Base-by-base conservation (phyloP, 2,329 filamentous ascomycete genomes). In the Diaporthe humulicola region DNA sequence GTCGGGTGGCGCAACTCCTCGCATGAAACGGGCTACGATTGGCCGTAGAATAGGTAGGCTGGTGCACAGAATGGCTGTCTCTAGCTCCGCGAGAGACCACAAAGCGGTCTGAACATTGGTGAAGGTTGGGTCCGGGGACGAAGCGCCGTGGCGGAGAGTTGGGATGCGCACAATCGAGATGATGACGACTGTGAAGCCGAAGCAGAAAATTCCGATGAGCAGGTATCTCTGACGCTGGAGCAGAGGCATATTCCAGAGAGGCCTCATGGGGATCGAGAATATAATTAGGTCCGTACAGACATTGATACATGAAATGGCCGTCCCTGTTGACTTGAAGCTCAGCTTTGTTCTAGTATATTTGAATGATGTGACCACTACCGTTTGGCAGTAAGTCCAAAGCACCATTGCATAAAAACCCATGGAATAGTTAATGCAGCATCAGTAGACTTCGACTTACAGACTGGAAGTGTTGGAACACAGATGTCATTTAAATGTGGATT, bases 21-120 rank as follows among this genome's bases (percentile, higher is more conserved):
- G 40, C 22, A 73, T 54, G 45, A 73, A 73, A 36, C 70, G 57
- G 1, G 70, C 70, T 2, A 80, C 74, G 12, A 75, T 38, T 10
- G 73, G 73, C 19, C 73, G 54, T 15, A 74, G 66, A 5, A 69
- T 54, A 78, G 30, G 84, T 79, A 10, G 42, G 56, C 64, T 70
- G 25, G 73, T 58, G 19, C 73, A 74, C 6, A 74, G 7, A 3
- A 74, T 74, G 33, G 64, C 73, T 6, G 66, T 58, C 12, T 61
- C 64, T 4, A 74, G 14, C 33, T 74, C 73, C 3, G 61, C 73
- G 36, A 74, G 64, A 0, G 73, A 74, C 66, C 52, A 74, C 10
- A 69, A 17, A 25, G 66, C 64, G 10, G 73, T 61, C 5, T 69
- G 33, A 12, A 71, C 54, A 22, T 74, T 71, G 40, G 64, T 69